Conservation (phyloP, 106 monocot genomes). For the Dendrobium catenatum region DNA sequence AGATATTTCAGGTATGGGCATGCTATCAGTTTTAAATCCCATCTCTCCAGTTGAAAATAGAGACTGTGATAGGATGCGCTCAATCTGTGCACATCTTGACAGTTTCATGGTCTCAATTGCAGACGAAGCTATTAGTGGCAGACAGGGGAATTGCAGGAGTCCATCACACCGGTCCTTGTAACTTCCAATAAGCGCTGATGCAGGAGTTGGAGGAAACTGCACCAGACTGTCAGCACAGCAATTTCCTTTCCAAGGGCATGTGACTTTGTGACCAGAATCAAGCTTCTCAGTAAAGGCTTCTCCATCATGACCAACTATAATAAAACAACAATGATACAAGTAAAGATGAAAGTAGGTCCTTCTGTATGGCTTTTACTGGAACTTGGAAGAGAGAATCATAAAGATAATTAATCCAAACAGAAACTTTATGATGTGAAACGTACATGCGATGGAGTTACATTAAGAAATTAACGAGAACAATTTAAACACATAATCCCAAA, state of each 20-base stretch:
- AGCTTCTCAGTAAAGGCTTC: constrained; percentile 59
- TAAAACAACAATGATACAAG: not conserved
- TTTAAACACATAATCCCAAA: too few relatives aligned
- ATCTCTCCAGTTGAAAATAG: constrained; percentile 50
- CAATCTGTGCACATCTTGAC: constrained; percentile 65
- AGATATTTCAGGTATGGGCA: constrained; percentile 27
- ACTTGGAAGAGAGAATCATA: too few relatives aligned
- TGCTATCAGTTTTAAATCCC: constrained; percentile 43
- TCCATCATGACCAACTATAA: constrained; percentile 44
- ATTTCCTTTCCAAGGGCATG: constrained; percentile 90
- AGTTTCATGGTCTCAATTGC: constrained; percentile 64
- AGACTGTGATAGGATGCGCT: constrained; percentile 58
- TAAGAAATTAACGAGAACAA: too few relatives aligned
- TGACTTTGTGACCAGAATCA: constrained; percentile 50
- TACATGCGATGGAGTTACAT: too few relatives aligned
- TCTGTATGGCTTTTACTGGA: not conserved
- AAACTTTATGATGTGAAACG: too few relatives aligned
- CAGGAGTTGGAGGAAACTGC: constrained; percentile 77
- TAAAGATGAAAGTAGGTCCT: not conserved
- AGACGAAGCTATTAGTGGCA: constrained; percentile 75
- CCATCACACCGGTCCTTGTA: constrained; percentile 91
- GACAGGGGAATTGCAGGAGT: constrained; percentile 63
- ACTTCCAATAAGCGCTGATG: constrained; percentile 75
- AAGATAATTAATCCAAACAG: too few relatives aligned
- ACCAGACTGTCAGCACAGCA: constrained; percentile 93